Evolutionary conservation across 2,329 filamentous ascomycete genomes (phyloP).

Genomic region (Colletotrichum sansevieriae): DNA sequence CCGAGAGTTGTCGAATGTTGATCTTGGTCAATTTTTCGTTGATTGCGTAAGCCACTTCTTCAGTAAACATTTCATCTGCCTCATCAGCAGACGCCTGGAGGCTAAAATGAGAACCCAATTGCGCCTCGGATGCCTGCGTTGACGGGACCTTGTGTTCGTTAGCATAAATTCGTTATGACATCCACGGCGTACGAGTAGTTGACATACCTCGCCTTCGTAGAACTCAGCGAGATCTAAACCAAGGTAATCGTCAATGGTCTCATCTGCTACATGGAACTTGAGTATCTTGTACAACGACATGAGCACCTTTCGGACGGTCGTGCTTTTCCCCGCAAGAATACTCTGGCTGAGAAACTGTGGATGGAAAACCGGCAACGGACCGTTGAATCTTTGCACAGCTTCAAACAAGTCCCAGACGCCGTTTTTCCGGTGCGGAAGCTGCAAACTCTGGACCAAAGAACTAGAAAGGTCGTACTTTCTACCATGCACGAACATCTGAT

Average conservation of each 20-base stretch:
- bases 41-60: conserved; percentile 76
- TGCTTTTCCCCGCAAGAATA: conserved; percentile 82
- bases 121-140: conserved; percentile 45
- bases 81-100: conserved; percentile 54
- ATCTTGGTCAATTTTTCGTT: conserved; percentile 82
- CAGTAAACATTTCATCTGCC: conserved; percentile 75
- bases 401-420: conserved; percentile 80
- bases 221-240: conserved; percentile 74
- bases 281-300: conserved; percentile 79
- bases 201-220: conserved; percentile 56
- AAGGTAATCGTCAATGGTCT: conserved; percentile 83
- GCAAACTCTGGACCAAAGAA: conserved; percentile 66
- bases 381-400: conserved; percentile 85
- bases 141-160: neutral
- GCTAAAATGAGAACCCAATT: conserved; percentile 55
- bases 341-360: conserved; percentile 91
- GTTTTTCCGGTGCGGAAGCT: conserved; percentile 61
- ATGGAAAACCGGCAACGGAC: conserved; percentile 89
- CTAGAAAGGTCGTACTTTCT: conserved; percentile 77
- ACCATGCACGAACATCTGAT: conserved; percentile 89
- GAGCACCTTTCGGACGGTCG: conserved; percentile 79
- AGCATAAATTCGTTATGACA: neutral
- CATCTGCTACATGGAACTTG: conserved; percentile 86
- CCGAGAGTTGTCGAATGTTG: conserved; percentile 83
- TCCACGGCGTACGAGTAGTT: too few species aligned